phyloP scores from a whole-genome alignment of 164 flowering plant genomes.

The Nelumbo lutea region DNA sequence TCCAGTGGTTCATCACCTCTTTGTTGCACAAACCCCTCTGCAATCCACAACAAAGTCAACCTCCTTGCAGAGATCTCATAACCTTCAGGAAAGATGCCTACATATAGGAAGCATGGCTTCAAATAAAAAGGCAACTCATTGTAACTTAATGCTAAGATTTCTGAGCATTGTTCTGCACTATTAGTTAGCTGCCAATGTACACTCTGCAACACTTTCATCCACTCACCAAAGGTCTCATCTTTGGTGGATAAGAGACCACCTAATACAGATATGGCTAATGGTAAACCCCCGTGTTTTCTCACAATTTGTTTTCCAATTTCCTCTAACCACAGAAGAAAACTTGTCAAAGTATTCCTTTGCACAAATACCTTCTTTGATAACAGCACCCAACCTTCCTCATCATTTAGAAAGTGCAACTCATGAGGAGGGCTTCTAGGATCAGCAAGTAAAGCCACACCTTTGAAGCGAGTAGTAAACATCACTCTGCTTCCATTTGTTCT shows the following conservation, averaged over 20 bases:
- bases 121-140: conserved; percentile 21
- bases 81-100: conserved; percentile 28
- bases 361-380: neutral
- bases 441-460: neutral
- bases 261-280: conserved; percentile 22
- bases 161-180: conserved; percentile 4
- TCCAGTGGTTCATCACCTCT: conserved; percentile 13
- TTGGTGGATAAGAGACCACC: conserved; percentile 29
- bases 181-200: conserved; percentile 9
- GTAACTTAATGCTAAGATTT: conserved; percentile 22
- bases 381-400: conserved; percentile 9
- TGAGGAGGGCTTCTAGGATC: conserved; percentile 3
- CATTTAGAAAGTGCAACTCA: conserved; percentile 1
- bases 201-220: conserved; percentile 24
- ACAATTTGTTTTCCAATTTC: conserved; percentile 13
- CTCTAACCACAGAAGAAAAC: conserved; percentile 5
- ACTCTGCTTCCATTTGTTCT: conserved; percentile 8
- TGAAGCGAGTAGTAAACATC: conserved; percentile 9
- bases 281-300: conserved; percentile 19
- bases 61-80: conserved; percentile 16
- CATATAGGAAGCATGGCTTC: conserved; percentile 27
- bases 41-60: conserved; percentile 26
- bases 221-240: conserved; percentile 5
- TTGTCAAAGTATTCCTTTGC: neutral
- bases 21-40: conserved; percentile 22